Percentiles rank a stretch among this genome's conserved stretches.
Conservation (phyloP, 148 eudicot genomes). For the Polygonum maritimum region DNA sequence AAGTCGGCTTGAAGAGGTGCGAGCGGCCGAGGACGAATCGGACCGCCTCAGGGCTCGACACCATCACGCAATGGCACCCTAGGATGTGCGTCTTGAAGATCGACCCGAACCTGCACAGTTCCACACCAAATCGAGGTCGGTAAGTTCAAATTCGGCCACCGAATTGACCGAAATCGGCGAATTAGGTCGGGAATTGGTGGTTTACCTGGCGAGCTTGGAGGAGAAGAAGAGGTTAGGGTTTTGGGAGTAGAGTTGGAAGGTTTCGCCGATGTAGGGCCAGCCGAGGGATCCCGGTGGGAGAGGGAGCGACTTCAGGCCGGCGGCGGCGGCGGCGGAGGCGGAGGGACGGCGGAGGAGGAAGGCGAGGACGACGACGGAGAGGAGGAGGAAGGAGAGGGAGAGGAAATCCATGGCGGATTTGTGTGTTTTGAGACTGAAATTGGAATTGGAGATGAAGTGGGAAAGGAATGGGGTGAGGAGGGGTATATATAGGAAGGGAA, state of each 20-base stretch:
- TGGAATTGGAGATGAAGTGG: neutral
- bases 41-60: conserved; percentile 85
- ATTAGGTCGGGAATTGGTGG: neutral
- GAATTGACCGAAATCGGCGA: neutral
- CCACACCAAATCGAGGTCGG: neutral
- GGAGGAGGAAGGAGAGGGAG: neutral
- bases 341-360: neutral
- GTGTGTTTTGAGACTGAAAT: neutral
- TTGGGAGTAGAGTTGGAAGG: conserved; percentile 82
- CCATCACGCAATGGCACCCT: conserved; percentile 93
- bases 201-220: conserved; percentile 62
- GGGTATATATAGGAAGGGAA: conserved; percentile 1
- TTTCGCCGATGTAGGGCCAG: conserved; percentile 87
- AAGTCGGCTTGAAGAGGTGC: conserved; percentile 86
- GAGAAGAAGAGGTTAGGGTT: conserved; percentile 88
- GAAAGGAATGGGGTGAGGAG: neutral
- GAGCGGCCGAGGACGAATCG: conserved; percentile 64
- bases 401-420: neutral
- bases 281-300: conserved; percentile 85
- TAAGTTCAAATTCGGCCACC: neutral
- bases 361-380: neutral
- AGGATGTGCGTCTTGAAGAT: conserved; percentile 78
- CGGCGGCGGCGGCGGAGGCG: neutral
- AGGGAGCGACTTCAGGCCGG: neutral
- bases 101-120: conserved; percentile 59